These are phyloP conservation scores for Starmerella floricola DNA, from an alignment of 805 yeast genomes.

Conservation along the genomic window DNA sequence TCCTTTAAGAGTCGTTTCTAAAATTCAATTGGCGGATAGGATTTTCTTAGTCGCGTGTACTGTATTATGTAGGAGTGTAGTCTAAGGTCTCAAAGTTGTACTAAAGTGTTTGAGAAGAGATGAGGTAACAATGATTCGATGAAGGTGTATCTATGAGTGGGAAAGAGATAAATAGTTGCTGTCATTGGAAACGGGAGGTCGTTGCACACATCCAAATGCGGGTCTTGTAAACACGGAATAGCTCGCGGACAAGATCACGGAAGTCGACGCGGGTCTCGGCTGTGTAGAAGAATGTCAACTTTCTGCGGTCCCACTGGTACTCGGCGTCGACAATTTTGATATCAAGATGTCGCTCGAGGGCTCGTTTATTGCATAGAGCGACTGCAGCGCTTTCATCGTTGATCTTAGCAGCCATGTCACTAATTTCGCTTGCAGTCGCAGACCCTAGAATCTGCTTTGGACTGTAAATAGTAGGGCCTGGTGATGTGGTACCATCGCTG, in stretches of 20 bases:
- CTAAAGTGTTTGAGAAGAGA: too few relatives aligned
- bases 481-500: slow-evolving; percentile 14
- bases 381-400: slow-evolving; percentile 63
- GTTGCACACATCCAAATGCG: slow-evolving; percentile 82
- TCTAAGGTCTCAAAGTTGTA: too few relatives aligned
- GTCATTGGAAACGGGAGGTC: slow-evolving; percentile 14
- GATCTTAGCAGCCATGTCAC: slow-evolving; percentile 45
- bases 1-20: too few relatives aligned
- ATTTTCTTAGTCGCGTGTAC: too few relatives aligned
- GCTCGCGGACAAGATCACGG: slow-evolving; percentile 62
- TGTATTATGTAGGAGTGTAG: too few relatives aligned
- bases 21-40: too few relatives aligned
- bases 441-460: slow-evolving; percentile 57
- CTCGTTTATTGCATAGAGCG: slow-evolving; percentile 48
- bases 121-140: too few relatives aligned
- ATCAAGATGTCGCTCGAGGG: slow-evolving; percentile 36
- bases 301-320: slow-evolving; percentile 74
- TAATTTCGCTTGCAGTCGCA: slow-evolving; percentile 51
- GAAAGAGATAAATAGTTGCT: too few relatives aligned
- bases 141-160: too few relatives aligned
- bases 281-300: slow-evolving; percentile 63
- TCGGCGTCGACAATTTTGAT: slow-evolving; percentile 68
- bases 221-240: slow-evolving; percentile 64
- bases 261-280: slow-evolving; percentile 60
- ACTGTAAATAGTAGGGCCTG: slow-evolving; percentile 42